Conservation (phyloP, 176 grass and related monocot species). For the Oryza officinalis region DNA sequence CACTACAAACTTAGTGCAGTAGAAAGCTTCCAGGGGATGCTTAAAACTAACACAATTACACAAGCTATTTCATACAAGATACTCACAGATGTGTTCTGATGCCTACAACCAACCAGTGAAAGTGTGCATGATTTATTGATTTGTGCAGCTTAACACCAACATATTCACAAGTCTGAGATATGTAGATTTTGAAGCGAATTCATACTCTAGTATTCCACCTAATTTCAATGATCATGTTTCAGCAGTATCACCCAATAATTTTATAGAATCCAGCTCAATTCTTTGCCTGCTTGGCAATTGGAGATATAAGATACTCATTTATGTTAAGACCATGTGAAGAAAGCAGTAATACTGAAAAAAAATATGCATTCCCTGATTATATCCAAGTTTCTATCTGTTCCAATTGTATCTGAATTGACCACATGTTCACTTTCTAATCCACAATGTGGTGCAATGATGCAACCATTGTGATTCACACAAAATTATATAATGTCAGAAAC, state of each 20-base stretch:
- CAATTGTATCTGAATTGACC: constrained; percentile 6
- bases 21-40: background rate
- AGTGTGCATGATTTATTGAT: background rate
- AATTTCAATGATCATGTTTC: background rate
- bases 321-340: background rate
- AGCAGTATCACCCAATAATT: background rate
- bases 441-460: background rate
- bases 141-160: background rate
- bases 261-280: constrained; percentile 2
- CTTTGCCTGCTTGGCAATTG: background rate
- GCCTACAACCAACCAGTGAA: background rate
- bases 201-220: background rate
- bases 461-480: background rate
- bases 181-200: background rate
- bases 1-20: background rate
- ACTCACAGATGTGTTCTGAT: background rate
- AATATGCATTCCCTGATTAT: background rate
- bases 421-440: background rate
- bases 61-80: background rate
- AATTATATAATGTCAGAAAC: background rate
- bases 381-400: background rate
- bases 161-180: background rate
- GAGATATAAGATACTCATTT: background rate
- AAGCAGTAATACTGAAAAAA: background rate
- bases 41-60: background rate